Conservation (phyloP, 805 yeast species). For the Yarrowia hollandica region DNA sequence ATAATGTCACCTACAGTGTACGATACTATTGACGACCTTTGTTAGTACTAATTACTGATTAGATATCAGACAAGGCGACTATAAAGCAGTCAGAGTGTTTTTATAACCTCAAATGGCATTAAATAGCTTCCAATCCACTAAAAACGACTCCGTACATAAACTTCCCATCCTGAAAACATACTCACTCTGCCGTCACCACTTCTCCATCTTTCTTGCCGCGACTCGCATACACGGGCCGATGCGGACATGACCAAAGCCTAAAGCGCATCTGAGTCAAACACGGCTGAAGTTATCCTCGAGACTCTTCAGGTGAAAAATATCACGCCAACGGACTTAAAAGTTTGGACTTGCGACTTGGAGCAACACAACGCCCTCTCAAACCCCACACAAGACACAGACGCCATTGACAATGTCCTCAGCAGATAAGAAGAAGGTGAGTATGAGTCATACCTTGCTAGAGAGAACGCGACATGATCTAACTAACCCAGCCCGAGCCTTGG, state of each 20-base stretch:
- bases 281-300: slow-evolving; percentile 15
- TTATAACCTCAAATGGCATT: no score
- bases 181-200: no score
- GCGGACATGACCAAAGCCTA: slow-evolving; percentile 8
- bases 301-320: slow-evolving; percentile 19
- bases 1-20: no score
- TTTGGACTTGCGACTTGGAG: not conserved
- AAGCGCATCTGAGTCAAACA: slow-evolving; percentile 20
- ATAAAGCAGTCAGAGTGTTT: no score
- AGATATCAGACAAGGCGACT: no score
- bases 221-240: slow-evolving; percentile 7
- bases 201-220: no score
- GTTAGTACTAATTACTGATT: no score
- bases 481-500: slow-evolving; percentile 37
- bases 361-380: not conserved
- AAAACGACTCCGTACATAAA: no score
- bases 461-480: not conserved
- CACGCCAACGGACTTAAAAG: not conserved
- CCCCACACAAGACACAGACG: not conserved
- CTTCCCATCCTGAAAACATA: no score
- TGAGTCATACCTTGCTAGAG: not conserved
- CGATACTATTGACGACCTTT: no score
- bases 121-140: no score
- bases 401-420: not conserved
- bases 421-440: slow-evolving; percentile 16